Evolutionary conservation across 768 basidiomycete species (phyloP), one percentile per base, ranked within the genome.

Genomic region (Trametes sanguinea): DNA sequence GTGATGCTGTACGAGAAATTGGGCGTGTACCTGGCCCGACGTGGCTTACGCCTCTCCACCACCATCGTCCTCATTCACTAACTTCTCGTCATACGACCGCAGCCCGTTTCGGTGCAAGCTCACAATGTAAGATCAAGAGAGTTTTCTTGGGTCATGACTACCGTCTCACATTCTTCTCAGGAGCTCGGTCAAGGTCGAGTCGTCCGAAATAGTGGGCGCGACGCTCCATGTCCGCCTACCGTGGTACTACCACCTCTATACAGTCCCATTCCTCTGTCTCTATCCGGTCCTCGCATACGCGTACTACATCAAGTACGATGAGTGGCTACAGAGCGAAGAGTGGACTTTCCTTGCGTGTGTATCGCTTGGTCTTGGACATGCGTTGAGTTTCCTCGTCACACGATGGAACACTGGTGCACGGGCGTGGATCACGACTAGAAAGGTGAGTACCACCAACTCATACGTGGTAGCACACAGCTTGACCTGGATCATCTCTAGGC

Each of bases 301-400:
- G 22, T 98, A 98, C 80, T 92, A 89, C 69, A 74, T 94, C 75
- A 88, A 84, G 74, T 97, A 98, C 74, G 92, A 96, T 69, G 78
- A 87, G 63, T 97, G 92, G 90, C 78, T 98, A 57, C 83, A 88
- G 70, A 92, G 91, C 60, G 94, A 96, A 76, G 96, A 98, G 73
- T 98, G 95, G 95, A 96, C 97, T 0, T 99, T 98, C 72, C 83
- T 98, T 22, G 92, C 90, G 40, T 94, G 90, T 66, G 89, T 95
- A 13, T 76, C 86, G 3, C 83, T 99, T 7, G 91, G 91, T 22
- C 89, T 85, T 6, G 86, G 90, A 2, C 97, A 98, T 73, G 94
- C 94, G 3, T 82, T 99, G 59, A 94, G 92, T 70, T 99, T 95
- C 75, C 79, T 99, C 47, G 80, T 90, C 11, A 99, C 96, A 0